Evolutionary conservation across 768 basidiomycete species (phyloP), one percentile per base, ranked within the genome.

Genomic region (Amanita rimosa): DNA sequence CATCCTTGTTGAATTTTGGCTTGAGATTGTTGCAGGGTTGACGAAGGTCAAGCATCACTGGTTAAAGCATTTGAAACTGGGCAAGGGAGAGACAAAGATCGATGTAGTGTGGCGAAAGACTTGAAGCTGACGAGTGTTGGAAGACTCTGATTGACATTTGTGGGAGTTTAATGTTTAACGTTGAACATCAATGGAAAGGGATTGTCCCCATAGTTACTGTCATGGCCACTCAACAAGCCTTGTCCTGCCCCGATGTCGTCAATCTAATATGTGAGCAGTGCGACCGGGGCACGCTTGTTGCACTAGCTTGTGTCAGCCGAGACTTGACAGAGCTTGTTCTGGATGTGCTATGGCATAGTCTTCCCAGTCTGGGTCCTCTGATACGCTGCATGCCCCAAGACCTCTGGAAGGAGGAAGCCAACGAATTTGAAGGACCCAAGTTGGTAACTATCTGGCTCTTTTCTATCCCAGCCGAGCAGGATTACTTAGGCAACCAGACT

Each of bases 11-110:
- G 0, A 33, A 29, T 31, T 22, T 27, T 49, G n/a, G 29, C 16
- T 37, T 51, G 5, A 34, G 21, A 14, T n/a, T 1, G 8, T n/a
- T 43, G 31, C 52, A 94, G 92, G 93, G 79, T 69, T 41, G 92
- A 95, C 59, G 89, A 96, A 36, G 81, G 82, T 1, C 81, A 92
- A 55, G 80, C 79, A 8, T 78, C 83, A 0, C 73, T 92, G 10
- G 66, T 83, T 10, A 81, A 81, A 58, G 84, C 83, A 1, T 95
- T 95, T 56, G 75, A 79, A 57, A 75, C 65, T 40, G 79, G 74
- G 0, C 77, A 77, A 52, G 84, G 82, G 1, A 68, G 73, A 41
- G 92, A 95, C 57, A 85, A 85, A 62, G 88, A 81, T 50, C 74
- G 87, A 38, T 82, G 74, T 58, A 66, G 70, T 6, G 73, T 95